Evolutionary conservation across 495 filamentous ascomycete genomes (phyloP).

Genomic region (Podospora sp.): DNA sequence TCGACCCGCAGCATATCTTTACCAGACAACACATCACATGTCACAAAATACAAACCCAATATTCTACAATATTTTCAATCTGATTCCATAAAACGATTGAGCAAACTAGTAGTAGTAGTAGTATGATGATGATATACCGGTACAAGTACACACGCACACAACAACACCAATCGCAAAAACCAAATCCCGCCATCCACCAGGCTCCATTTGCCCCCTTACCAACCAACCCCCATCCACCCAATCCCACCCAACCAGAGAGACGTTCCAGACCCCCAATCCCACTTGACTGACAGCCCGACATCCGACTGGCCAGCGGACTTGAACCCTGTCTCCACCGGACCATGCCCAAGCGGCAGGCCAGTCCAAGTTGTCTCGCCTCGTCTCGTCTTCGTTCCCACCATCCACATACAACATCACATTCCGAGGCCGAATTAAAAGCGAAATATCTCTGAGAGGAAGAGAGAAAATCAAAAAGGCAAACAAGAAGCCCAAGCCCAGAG

Average conservation of each 20-base stretch:
- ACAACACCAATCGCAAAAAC: neutral
- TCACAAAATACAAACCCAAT: too few relatives aligned
- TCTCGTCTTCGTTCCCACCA: neutral
- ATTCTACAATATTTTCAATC: too few relatives aligned
- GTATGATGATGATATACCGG: neutral
- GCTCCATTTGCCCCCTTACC: neutral
- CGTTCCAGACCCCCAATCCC: too few relatives aligned
- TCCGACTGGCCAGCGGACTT: neutral
- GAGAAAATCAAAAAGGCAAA: neutral
- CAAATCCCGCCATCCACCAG: neutral
- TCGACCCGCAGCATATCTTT: too few relatives aligned
- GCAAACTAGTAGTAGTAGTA: neutral
- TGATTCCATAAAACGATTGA: neutral
- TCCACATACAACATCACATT: constrained; percentile 1
- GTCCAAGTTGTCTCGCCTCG: neutral
- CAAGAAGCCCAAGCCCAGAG: neutral
- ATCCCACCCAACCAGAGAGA: too few relatives aligned
- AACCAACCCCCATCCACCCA: too few relatives aligned
- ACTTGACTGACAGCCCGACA: too few relatives aligned
- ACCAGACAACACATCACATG: too few relatives aligned
- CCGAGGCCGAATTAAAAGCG: constrained; percentile 7
- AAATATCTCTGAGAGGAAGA: constrained; percentile 1
- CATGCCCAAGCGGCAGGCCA: neutral
- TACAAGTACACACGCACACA: too few relatives aligned
- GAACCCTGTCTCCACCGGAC: neutral